Evolutionary conservation across 352 stramenopile species (phyloP), one percentile per base, ranked within the genome.

Genomic region (Phytopythium aichiense): DNA sequence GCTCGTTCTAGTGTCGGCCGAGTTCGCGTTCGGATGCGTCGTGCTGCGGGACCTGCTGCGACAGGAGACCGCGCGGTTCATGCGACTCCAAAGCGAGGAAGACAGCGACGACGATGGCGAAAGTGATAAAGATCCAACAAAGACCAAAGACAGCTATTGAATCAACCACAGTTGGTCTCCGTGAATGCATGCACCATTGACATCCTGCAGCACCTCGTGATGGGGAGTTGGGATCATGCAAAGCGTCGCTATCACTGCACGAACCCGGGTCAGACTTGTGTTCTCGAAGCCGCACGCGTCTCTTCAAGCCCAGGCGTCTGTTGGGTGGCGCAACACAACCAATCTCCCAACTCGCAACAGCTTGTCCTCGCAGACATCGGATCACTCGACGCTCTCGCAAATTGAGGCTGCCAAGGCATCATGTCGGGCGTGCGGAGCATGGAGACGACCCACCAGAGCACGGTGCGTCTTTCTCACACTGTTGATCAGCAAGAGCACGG

Each of bases 391-490:
- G 4, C 28, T 2, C 28, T 31, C 28, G 28, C 28, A 31, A 0
- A 31, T 31, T 31, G 28, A 9, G 25, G 25, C 13, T 13, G 7
- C 25, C 35, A 61, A 20, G 18, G 18, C 4, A 67, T 4, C 9
- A 92, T 92, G 82, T 96, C 87, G 56, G 88, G 74, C 28, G 51
- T 97, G 18, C 84, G 87, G 5, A 97, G 85, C 67, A 97, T 97
- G 89, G 88, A 97, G 72, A 97, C 87, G 37, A 92, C 75, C 3
- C 90, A 97, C 74, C 94, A 88, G 67, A 94, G 85, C 79, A 89
- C 74, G n/a, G 83, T 94, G 61, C 45, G 60, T 45, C 12, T 28
- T 20, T 2, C 40, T 46, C 7, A n/a, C 9, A 15, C 35, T 40
- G 12, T 15, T 40, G 35, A 40, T 40, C 35, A 9, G 43, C n/a